These are phyloP conservation scores for Cryptosporidium baileyi DNA, from an alignment of 169 alveolate genomes.

Conservation along the genomic window DNA sequence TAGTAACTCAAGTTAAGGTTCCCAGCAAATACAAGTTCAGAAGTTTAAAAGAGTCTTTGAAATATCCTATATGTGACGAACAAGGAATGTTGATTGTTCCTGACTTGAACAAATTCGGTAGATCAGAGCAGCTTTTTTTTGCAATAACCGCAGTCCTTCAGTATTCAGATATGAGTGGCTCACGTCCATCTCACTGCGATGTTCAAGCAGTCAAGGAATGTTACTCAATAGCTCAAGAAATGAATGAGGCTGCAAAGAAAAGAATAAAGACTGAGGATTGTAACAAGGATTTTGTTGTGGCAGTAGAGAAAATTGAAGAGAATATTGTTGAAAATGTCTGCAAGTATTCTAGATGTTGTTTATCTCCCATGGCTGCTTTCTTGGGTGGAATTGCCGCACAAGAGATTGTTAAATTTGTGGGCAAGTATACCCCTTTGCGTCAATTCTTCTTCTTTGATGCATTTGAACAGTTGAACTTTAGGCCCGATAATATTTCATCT, in stretches of 20 bases:
- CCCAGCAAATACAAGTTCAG: slow-evolving; percentile 84
- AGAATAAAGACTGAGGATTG: slow-evolving; percentile 30
- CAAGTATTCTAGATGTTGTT: slow-evolving; percentile 79
- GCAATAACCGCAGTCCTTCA: slow-evolving; percentile 84
- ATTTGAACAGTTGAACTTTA: slow-evolving; percentile 84
- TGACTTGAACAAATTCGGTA: slow-evolving; percentile 94
- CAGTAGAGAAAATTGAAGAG: slow-evolving; percentile 86
- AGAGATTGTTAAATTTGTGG: slow-evolving; percentile 96
- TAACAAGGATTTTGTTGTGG: slow-evolving; percentile 36
- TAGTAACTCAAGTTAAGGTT: slow-evolving; percentile 88
- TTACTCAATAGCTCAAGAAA: slow-evolving; percentile 74
- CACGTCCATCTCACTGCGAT: slow-evolving; percentile 79
- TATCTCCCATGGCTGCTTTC: slow-evolving; percentile 95
- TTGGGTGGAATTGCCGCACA: slow-evolving; percentile 98
- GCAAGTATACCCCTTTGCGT: slow-evolving; percentile 96
- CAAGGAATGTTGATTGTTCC: slow-evolving; percentile 83
- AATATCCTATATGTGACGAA: slow-evolving; percentile 82
- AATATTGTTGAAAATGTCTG: slow-evolving; percentile 82
- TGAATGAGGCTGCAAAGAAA: slow-evolving; percentile 75
- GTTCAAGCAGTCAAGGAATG: slow-evolving; percentile 80
- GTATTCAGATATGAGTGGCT: slow-evolving; percentile 75
- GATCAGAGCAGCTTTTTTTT: slow-evolving; percentile 94
- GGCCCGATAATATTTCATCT: slow-evolving; percentile 70
- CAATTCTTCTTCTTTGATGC: slow-evolving; percentile 96
- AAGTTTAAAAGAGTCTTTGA: slow-evolving; percentile 21